Evolutionary conservation across 1,284 basidiomycete genomes (phyloP).

Genomic region (Singerocomus inundabilis): DNA sequence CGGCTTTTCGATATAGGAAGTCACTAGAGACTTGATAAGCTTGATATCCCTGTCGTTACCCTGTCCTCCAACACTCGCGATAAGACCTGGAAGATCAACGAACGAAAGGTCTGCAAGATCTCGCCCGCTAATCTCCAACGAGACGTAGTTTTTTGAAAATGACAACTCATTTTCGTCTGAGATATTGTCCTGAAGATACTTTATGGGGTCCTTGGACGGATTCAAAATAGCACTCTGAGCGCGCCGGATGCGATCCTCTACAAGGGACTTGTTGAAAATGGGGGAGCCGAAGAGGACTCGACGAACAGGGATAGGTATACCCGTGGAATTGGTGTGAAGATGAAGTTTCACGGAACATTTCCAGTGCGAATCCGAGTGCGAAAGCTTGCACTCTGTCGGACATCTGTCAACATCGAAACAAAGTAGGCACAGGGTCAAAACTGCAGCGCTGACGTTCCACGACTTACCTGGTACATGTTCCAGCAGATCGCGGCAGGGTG

Average conservation of each 20-base stretch:
- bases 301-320: conserved; percentile 38
- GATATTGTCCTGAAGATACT: conserved; percentile 42
- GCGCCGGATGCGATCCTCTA: conserved; percentile 61
- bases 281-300: conserved; percentile 49
- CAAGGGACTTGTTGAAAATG: conserved; percentile 48
- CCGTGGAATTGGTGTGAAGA: conserved; percentile 44
- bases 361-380: conserved; percentile 47
- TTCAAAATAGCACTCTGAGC: conserved; percentile 71
- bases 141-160: conserved; percentile 62
- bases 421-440: background rate
- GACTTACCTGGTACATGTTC: conserved; percentile 58
- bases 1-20: conserved; percentile 53
- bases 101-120: conserved; percentile 70
- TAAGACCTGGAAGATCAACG: conserved; percentile 24
- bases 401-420: conserved; percentile 47
- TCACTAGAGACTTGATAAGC: conserved; percentile 42
- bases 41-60: conserved; percentile 48
- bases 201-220: conserved; percentile 37
- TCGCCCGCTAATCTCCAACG: conserved; percentile 60
- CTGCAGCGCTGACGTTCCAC: too few relatives aligned
- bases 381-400: conserved; percentile 63
- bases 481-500: conserved; percentile 56
- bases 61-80: conserved; percentile 39
- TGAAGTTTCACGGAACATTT: conserved; percentile 55
- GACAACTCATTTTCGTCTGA: conserved; percentile 36